These are phyloP conservation scores for Tolypocladium tundrense DNA, from an alignment of 2,329 filamentous ascomycete genomes.

Conservation along the genomic window DNA sequence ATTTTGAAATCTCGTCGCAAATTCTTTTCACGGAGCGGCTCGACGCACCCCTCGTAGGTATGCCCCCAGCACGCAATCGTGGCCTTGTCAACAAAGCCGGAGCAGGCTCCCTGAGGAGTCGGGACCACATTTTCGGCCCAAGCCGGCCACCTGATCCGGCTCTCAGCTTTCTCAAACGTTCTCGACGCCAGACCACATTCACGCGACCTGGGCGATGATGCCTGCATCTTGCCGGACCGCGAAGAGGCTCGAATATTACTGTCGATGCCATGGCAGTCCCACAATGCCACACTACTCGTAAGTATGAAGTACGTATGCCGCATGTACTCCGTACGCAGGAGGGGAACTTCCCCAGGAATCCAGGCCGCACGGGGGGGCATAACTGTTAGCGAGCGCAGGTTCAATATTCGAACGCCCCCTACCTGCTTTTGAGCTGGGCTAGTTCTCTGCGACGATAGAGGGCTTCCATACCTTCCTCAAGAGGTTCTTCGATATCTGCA, in stretches of 20 bases:
- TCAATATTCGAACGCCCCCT: not conserved
- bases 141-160: not conserved
- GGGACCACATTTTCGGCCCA: not conserved
- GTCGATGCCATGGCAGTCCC: not conserved
- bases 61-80: not conserved
- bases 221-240: not conserved
- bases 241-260: not conserved
- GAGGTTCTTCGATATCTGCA: slow-evolving; percentile 5
- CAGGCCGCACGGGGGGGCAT: not conserved
- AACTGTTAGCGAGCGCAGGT: not conserved
- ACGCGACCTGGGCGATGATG: not conserved
- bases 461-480: slow-evolving; percentile 8
- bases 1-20: not conserved
- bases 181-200: not conserved
- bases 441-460: not conserved
- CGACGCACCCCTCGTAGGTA: not conserved
- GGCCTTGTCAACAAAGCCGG: not conserved
- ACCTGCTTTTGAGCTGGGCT: not conserved
- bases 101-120: not conserved
- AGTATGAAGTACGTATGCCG: not conserved
- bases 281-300: not conserved
- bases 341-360: not conserved
- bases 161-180: not conserved
- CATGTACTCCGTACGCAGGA: not conserved
- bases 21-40: not conserved